Evolutionary conservation across 495 filamentous ascomycete genomes (phyloP).

Genomic region (Penicillium simplicissimum): DNA sequence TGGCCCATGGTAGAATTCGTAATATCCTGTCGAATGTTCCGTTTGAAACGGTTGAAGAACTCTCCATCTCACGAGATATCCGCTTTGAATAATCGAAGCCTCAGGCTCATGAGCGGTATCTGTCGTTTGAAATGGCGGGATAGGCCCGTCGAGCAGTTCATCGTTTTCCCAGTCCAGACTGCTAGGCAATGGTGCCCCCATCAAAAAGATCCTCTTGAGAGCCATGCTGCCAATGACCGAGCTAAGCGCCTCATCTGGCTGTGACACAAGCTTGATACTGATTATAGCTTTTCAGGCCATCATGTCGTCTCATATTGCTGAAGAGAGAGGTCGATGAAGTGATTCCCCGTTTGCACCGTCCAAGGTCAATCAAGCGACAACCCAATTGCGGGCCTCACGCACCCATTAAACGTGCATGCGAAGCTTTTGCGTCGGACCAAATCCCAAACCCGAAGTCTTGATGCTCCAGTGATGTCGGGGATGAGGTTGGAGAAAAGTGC

Average conservation of each 20-base stretch:
- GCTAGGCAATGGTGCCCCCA: constrained; percentile 59
- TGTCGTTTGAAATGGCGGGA: constrained; percentile 47
- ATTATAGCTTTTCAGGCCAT: not conserved
- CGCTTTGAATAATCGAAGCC: constrained; percentile 10
- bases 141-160: constrained; percentile 48
- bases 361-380: not conserved
- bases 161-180: constrained; percentile 57
- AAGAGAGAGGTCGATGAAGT: not conserved
- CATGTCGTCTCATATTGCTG: not conserved
- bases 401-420: not conserved
- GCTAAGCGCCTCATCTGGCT: not conserved
- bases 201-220: constrained; percentile 54
- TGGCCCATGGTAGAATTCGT: constrained; percentile 16
- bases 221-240: constrained; percentile 36
- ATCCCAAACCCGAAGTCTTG: not conserved
- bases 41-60: constrained; percentile 27
- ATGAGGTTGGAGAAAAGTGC: not conserved
- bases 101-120: constrained; percentile 11
- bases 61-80: constrained; percentile 43
- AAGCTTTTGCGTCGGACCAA: not conserved
- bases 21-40: constrained; percentile 7
- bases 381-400: not conserved
- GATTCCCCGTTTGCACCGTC: not conserved
- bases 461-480: not conserved
- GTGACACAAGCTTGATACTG: not conserved